Conservation (phyloP, 768 basidiomycete species). For the Sarcodon sp. region DNA sequence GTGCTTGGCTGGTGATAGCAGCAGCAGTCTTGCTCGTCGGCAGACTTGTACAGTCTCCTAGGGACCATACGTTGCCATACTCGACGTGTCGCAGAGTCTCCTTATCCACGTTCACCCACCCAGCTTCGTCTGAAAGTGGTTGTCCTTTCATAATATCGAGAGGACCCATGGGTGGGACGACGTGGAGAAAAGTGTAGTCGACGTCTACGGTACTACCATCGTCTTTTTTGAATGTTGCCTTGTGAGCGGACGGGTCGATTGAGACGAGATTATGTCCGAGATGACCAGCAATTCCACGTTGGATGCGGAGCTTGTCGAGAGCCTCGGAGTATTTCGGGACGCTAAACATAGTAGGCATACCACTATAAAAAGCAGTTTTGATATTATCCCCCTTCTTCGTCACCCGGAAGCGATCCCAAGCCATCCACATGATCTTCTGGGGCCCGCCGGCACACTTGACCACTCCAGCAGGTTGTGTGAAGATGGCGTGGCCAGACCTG, state of each 20-base stretch:
- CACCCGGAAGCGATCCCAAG: conserved; percentile 67
- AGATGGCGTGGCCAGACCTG: conserved; percentile 73
- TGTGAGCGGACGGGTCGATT: conserved; percentile 55
- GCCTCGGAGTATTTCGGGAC: conserved; percentile 95
- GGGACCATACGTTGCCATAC: conserved; percentile 71
- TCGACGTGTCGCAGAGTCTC: conserved; percentile 70
- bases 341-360: conserved; percentile 92
- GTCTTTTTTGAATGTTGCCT: conserved; percentile 73
- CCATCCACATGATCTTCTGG: conserved; percentile 97
- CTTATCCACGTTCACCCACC: conserved; percentile 84
- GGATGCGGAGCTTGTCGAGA: conserved; percentile 59
- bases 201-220: conserved; percentile 60
- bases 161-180: conserved; percentile 87
- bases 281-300: conserved; percentile 69
- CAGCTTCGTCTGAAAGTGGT: conserved; percentile 65
- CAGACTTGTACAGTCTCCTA: conserved; percentile 87
- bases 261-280: conserved; percentile 79
- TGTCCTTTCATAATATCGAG: conserved; percentile 68
- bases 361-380: conserved; percentile 72
- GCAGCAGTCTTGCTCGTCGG: conserved; percentile 97
- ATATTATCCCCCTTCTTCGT: conserved; percentile 46
- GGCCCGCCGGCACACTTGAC: conserved; percentile 92
- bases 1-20: conserved; percentile 84
- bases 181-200: conserved; percentile 79
- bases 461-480: conserved; percentile 87